phyloP scores from a whole-genome alignment of 192 early-diverging fungal species.

The Coemansia sp. region DNA sequence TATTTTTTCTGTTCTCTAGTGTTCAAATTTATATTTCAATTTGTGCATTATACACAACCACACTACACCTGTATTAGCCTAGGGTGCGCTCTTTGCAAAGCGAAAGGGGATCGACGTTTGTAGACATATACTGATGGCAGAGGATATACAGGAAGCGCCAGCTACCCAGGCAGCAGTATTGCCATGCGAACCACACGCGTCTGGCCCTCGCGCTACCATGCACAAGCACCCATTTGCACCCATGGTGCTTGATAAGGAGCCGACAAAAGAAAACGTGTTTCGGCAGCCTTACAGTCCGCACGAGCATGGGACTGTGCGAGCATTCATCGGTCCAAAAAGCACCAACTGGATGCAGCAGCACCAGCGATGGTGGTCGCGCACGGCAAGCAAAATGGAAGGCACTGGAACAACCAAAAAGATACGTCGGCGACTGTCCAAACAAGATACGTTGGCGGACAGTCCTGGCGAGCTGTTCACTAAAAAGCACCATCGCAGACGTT shows the following conservation, averaged over 20 bases:
- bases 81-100: too few relatives aligned
- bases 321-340: slow-evolving; percentile 34
- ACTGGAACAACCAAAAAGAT: slow-evolving; percentile 18
- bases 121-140: too few relatives aligned
- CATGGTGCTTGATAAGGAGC: slow-evolving; percentile 21
- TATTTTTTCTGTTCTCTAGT: too few relatives aligned
- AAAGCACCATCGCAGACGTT: too few relatives aligned
- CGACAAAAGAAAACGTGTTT: slow-evolving; percentile 25
- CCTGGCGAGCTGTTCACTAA: slow-evolving; percentile 13
- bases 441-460: slow-evolving; percentile 8
- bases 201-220: neutral
- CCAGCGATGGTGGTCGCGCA: slow-evolving; percentile 45
- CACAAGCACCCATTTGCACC: slow-evolving; percentile 44
- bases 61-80: too few relatives aligned
- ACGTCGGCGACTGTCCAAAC: slow-evolving; percentile 14
- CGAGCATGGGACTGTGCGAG: slow-evolving; percentile 14
- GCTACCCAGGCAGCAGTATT: neutral
- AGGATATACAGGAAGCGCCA: too few relatives aligned
- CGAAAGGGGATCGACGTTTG: too few relatives aligned
- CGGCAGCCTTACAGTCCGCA: slow-evolving; percentile 10
- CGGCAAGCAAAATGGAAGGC: slow-evolving; percentile 31
- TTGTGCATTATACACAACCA: too few relatives aligned
- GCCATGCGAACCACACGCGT: neutral
- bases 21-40: too few relatives aligned
- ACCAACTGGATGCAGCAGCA: slow-evolving; percentile 48